These are phyloP conservation scores for Alternaria arbusti DNA, from an alignment of 2,329 filamentous ascomycete genomes.

Conservation along the genomic window DNA sequence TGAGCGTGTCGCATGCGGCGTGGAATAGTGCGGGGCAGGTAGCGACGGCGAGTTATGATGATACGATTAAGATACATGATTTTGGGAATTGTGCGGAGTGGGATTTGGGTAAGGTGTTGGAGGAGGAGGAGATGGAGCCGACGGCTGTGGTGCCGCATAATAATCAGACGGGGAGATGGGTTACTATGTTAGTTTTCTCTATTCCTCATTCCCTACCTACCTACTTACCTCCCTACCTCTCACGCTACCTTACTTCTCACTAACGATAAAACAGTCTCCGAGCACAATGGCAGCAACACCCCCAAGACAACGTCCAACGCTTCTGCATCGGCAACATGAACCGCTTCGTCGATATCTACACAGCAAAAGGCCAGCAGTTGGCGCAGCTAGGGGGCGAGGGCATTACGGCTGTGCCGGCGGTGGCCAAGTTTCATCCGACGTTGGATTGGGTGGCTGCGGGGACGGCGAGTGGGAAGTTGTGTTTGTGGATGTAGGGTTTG, in stretches of 20 bases:
- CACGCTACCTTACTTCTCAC: background rate
- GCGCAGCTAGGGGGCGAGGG: conserved; percentile 87
- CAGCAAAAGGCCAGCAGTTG: conserved; percentile 80
- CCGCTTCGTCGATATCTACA: conserved; percentile 91
- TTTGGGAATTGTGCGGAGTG: conserved; percentile 60
- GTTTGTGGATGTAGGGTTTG: conserved; percentile 91
- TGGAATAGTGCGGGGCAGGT: conserved; percentile 87
- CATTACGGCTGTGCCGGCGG: conserved; percentile 93
- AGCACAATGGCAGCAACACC: conserved; percentile 87
- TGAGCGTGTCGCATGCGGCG: conserved; percentile 91
- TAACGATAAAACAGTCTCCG: conserved; percentile 60
- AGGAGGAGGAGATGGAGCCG: conserved; percentile 71
- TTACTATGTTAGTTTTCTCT: conserved; percentile 68
- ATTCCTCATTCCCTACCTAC: too few relatives aligned
- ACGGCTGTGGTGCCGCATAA: conserved; percentile 78
- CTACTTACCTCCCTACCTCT: too few relatives aligned
- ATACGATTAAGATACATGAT: conserved; percentile 91
- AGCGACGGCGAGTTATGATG: conserved; percentile 92
- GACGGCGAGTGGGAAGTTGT: conserved; percentile 89
- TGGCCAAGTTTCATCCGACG: conserved; percentile 86
- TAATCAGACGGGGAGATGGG: conserved; percentile 94
- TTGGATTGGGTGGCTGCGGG: conserved; percentile 92
- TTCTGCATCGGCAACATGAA: conserved; percentile 98
- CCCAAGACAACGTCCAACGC: conserved; percentile 79
- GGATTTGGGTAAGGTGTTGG: conserved; percentile 65